Evolutionary conservation across 1,284 basidiomycete genomes (phyloP), one percentile per base, ranked within the genome.

Genomic region (Anthracocystis setariae): DNA sequence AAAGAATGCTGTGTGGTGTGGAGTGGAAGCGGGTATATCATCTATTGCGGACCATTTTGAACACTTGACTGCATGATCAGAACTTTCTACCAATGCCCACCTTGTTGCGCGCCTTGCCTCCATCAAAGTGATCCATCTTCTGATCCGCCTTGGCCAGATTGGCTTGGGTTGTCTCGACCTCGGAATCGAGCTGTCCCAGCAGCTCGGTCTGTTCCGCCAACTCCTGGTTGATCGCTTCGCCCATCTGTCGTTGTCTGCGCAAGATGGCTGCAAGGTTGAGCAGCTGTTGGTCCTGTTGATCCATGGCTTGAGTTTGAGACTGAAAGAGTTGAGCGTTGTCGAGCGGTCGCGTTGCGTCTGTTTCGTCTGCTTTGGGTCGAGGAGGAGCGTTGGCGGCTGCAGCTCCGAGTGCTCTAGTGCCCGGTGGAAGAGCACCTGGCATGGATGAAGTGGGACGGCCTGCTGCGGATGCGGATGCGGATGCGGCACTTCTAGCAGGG

Each of bases 171-270:
- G 84, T 84, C 74, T 91, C 91, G 43, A 93, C 89, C 52, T 93
- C 89, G 39, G 86, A 84, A 20, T 89, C 87, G 52, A 98, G 84
- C 76, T 89, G 88, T 78, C 94, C 91, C 73, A 98, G 84, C 84
- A 96, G 83, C 79, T 94, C 92, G 73, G 89, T 94, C 84, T 98
- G 95, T 74, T 89, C 85, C 7, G 85, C 86, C 60, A 98, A 88
- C 85, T 98, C 95, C 53, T 87, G 86, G 58, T 88, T 87, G 69
- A 98, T 98, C 17, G 93, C 92, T 68, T 92, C 86, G 10, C 94
- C 95, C 45, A 98, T 87, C 54, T 91, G 89, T 73, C 89, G 87
- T 84, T 98, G 94, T 39, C 92, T 87, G 67, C 89, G 88, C n/a
- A 98, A 85, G 60, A 96, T 89, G 0, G 91, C 87, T 0, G 91